A percentile compares a stretch with the other conserved stretches of the same genome.
Conservation (phyloP, 2,329 filamentous ascomycete genomes). For the Celoporthe dispersa region DNA sequence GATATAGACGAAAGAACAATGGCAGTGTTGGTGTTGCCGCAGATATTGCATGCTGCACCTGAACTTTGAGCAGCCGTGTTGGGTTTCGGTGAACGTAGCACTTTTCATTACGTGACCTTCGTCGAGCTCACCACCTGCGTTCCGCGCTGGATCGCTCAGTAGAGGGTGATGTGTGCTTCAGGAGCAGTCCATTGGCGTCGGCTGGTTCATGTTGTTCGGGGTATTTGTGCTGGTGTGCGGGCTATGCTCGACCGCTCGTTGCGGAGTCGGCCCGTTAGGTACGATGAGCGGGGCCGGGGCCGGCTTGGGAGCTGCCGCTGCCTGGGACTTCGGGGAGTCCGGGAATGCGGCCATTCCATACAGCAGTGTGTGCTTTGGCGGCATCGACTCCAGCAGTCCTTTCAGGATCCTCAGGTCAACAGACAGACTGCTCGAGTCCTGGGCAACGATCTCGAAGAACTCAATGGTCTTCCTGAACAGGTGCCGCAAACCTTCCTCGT, state of each 20-base stretch:
- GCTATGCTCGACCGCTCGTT: slow-evolving; percentile 15
- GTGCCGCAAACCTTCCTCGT: slow-evolving; percentile 55
- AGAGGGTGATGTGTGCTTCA: background rate
- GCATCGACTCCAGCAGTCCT: slow-evolving; percentile 53
- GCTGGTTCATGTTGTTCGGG: slow-evolving; percentile 19
- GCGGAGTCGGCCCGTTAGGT: slow-evolving; percentile 21
- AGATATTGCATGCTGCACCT: background rate
- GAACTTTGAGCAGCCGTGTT: background rate
- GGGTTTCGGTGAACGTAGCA: background rate
- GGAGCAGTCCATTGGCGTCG: slow-evolving; percentile 27
- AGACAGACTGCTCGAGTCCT: slow-evolving; percentile 74
- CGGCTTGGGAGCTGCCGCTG: too few species aligned
- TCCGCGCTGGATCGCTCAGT: background rate
- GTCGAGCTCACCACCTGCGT: background rate
- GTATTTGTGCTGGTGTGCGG: slow-evolving; percentile 18
- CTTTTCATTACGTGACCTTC: background rate
- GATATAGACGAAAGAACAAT: background rate
- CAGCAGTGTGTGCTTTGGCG: slow-evolving; percentile 26
- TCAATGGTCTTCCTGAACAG: slow-evolving; percentile 75
- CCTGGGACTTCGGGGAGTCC: slow-evolving; percentile 23
- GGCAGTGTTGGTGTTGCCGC: background rate
- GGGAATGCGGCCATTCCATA: background rate
- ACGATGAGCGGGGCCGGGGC: slow-evolving; percentile 11
- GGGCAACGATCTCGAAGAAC: slow-evolving; percentile 72
- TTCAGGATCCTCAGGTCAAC: slow-evolving; percentile 77